These are phyloP conservation scores for Ogataea sp. DNA, from an alignment of 805 yeast genomes.

Conservation along the genomic window DNA sequence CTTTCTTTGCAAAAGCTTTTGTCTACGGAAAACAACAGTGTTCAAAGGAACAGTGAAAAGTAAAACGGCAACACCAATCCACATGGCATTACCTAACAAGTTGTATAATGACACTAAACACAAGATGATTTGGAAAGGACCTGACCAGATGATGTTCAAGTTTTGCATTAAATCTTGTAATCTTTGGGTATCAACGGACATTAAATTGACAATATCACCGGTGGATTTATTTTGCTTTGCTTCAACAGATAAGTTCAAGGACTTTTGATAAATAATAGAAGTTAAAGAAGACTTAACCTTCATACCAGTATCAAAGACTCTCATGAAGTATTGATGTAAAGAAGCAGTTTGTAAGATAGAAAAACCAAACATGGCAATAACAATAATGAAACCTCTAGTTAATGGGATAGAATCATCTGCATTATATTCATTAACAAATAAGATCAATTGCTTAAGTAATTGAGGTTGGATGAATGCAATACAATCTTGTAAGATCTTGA, in stretches of 20 bases:
- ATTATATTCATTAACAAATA: slow-evolving; percentile 45
- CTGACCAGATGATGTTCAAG: slow-evolving; percentile 81
- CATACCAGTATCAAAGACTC: slow-evolving; percentile 71
- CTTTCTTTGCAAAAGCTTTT: slow-evolving; percentile 64
- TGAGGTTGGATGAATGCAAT: slow-evolving; percentile 87
- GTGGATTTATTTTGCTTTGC: slow-evolving; percentile 65
- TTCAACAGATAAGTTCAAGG: slow-evolving; percentile 63
- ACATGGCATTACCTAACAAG: slow-evolving; percentile 82
- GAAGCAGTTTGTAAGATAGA: slow-evolving; percentile 73
- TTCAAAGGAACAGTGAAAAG: slow-evolving; percentile 74
- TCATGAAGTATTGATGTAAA: slow-evolving; percentile 72
- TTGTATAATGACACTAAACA: slow-evolving; percentile 69
- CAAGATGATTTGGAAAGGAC: slow-evolving; percentile 78
- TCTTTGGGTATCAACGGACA: slow-evolving; percentile 92
- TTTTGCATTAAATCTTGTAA: slow-evolving; percentile 75
- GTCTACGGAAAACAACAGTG: slow-evolving; percentile 56
- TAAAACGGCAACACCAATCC: slow-evolving; percentile 88
- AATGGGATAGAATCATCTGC: slow-evolving; percentile 47
- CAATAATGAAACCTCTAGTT: slow-evolving; percentile 68
- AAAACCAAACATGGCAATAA: slow-evolving; percentile 63
- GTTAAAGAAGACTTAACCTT: slow-evolving; percentile 63
- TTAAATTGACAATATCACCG: slow-evolving; percentile 89
- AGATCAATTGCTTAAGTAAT: slow-evolving; percentile 57
- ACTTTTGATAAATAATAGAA: slow-evolving; percentile 58
- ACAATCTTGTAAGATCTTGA: slow-evolving; percentile 68